Conservation (phyloP, 768 basidiomycete species). For the Leccinum imitatum region DNA sequence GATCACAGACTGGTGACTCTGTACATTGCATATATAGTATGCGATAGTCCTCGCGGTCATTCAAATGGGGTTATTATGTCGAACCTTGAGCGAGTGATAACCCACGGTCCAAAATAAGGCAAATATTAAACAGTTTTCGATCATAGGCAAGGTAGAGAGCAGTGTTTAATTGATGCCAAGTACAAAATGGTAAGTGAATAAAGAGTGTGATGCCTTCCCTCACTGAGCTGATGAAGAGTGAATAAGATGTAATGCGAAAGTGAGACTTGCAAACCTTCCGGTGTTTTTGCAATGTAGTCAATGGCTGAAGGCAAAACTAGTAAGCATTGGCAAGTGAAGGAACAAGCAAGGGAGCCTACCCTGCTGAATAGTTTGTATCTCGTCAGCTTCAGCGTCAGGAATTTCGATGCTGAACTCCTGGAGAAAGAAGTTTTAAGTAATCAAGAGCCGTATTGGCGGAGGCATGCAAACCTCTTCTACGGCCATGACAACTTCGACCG, state of each 20-base stretch:
- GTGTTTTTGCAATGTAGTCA: conserved; percentile 92
- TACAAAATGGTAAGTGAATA: conserved; percentile 18
- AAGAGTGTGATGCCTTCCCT: conserved; percentile 20
- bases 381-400: conserved; percentile 94
- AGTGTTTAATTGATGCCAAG: conserved; percentile 18
- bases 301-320: conserved; percentile 57
- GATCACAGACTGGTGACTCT: background rate
- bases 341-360: conserved; percentile 49
- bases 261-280: conserved; percentile 60
- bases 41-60: background rate
- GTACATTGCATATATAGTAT: conserved; percentile 11
- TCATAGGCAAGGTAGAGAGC: background rate
- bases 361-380: conserved; percentile 87
- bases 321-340: background rate
- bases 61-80: conserved; percentile 10
- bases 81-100: conserved; percentile 6
- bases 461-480: conserved; percentile 75
- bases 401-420: conserved; percentile 98
- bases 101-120: conserved; percentile 5
- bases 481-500: conserved; percentile 98
- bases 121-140: background rate
- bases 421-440: background rate
- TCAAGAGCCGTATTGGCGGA: conserved; percentile 5
- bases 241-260: conserved; percentile 15
- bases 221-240: conserved; percentile 44